Evolutionary conservation across 2,329 filamentous ascomycete genomes (phyloP), one percentile per base, ranked within the genome.

Genomic region (Fusarium domesticum): DNA sequence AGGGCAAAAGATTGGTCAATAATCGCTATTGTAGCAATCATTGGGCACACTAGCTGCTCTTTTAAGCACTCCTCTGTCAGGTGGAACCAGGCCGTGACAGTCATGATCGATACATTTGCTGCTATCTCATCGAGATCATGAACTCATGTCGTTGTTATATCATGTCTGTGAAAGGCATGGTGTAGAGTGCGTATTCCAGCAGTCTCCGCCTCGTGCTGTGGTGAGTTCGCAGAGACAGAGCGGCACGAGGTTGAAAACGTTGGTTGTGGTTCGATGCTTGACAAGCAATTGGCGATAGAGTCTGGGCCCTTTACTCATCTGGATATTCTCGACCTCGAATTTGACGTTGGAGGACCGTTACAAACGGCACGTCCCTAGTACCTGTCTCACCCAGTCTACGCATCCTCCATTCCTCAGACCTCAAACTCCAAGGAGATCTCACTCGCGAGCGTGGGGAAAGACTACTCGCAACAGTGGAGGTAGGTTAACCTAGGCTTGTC

Each of bases 401-500:
- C 37, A 16, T 4, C 1, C 4, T 11, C 6, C n/a, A 12, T 4
- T 25, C 8, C 1, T 18, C 15, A 32, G 30, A 16, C 0, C 35
- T 50, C 14, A 43, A 17, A 6, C n/a, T 33, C 1, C 44, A 51
- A 11, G 39, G 34, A 0, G 47, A 57, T 16, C 10, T 62, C 0
- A 50, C 48, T 2, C 56, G 35, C 2, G 35, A 19, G 1, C 49
- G 47, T 0, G 43, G 46, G 1, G 16, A 32, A 0, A 46, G 42
- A 2, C 16, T 60, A 7, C 48, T 61, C 1, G 39, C 55, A 23
- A 55, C 57, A n/a, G 33, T 45, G 1, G 40, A 56, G 35, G 59
- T 58, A 28, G 15, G 30, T 15, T 5, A 1, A 3, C 14, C 28
- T 4, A 12, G 1, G 5, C 10, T 10, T 23, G 2, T 2, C 15